A percentile compares a stretch with the other conserved stretches of the same genome.
Conservation (phyloP, 495 filamentous ascomycete species). For the Daldinia bambusicola region DNA sequence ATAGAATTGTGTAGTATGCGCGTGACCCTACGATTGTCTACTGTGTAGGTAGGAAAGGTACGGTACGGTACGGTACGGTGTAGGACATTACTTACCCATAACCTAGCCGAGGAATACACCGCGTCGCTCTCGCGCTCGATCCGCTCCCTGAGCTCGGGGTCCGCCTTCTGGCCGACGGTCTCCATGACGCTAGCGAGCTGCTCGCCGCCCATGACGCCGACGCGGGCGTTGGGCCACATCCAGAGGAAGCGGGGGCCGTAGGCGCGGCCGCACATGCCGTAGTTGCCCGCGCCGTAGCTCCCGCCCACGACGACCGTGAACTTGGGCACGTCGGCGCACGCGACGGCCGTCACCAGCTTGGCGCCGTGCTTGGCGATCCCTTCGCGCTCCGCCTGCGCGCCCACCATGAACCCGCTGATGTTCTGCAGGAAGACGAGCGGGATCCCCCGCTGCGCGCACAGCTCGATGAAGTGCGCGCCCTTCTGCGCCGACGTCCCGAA, state of each 20-base stretch:
- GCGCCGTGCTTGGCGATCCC: constrained; percentile 98
- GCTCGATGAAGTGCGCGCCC: constrained; percentile 96
- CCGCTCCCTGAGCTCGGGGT: constrained; percentile 80
- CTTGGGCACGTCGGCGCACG: constrained; percentile 95
- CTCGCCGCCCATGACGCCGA: constrained; percentile 95
- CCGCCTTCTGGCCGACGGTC: constrained; percentile 84
- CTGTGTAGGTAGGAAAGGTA: too few relatives aligned
- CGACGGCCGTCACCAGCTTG: constrained; percentile 95
- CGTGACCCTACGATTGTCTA: constrained; percentile 29
- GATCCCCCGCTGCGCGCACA: constrained; percentile 90
- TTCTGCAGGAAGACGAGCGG: constrained; percentile 96
- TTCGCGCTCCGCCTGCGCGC: constrained; percentile 87
- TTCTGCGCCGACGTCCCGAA: constrained; percentile 92
- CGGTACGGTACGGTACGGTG: too few relatives aligned
- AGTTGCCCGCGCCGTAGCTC: constrained; percentile 81
- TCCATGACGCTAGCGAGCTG: constrained; percentile 95
- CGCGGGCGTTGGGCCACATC: constrained; percentile 97
- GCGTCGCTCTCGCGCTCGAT: constrained; percentile 94
- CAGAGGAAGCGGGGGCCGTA: constrained; percentile 91
- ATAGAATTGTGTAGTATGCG: too few relatives aligned
- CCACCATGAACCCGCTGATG: constrained; percentile 98
- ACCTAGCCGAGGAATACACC: constrained; percentile 82
- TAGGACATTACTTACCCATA: constrained; percentile 82
- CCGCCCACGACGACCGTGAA: constrained; percentile 95
- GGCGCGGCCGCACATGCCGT: constrained; percentile 87